A percentile compares a stretch with the other conserved stretches of the same genome.
Evolutionary conservation across 371 early-diverging fungal species (phyloP).

Genomic region (Parasitella parasitica): DNA sequence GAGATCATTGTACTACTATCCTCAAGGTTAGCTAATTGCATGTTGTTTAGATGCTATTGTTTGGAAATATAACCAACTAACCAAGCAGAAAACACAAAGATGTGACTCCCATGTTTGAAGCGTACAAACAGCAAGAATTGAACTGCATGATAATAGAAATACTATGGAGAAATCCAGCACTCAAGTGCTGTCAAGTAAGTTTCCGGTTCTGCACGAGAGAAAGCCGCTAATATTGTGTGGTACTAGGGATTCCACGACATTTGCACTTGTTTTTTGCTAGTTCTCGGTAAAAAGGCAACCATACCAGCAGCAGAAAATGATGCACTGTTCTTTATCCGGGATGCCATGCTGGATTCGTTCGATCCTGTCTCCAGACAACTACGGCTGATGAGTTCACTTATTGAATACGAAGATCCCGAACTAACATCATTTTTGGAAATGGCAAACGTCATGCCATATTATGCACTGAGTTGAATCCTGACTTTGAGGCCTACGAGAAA

Average conservation of each 20-base stretch:
- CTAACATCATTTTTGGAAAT: constrained; percentile 36
- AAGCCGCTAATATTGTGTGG: background rate
- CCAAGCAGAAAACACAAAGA: constrained; percentile 18
- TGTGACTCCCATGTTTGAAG: constrained; percentile 43
- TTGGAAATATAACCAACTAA: background rate
- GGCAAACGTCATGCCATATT: constrained; percentile 71
- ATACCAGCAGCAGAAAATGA: constrained; percentile 55
- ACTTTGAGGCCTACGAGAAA: constrained; percentile 59
- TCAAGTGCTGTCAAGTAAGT: constrained; percentile 52
- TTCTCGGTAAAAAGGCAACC: constrained; percentile 52
- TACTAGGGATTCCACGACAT: constrained; percentile 57
- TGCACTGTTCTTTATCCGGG: constrained; percentile 50
- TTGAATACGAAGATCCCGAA: constrained; percentile 47
- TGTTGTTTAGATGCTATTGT: background rate
- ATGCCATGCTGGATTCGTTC: constrained; percentile 54
- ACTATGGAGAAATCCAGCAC: constrained; percentile 49
- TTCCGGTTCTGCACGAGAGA: background rate
- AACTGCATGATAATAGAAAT: constrained; percentile 51
- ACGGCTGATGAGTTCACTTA: constrained; percentile 45
- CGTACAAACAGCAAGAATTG: constrained; percentile 49
- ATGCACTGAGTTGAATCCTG: constrained; percentile 84
- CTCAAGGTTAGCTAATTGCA: constrained; percentile 32
- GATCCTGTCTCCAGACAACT: constrained; percentile 50
- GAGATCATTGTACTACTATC: constrained; percentile 53
- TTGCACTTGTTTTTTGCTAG: constrained; percentile 49